phyloP scores from a whole-genome alignment of 805 yeast species.

The Ogataea wickerhamii region DNA sequence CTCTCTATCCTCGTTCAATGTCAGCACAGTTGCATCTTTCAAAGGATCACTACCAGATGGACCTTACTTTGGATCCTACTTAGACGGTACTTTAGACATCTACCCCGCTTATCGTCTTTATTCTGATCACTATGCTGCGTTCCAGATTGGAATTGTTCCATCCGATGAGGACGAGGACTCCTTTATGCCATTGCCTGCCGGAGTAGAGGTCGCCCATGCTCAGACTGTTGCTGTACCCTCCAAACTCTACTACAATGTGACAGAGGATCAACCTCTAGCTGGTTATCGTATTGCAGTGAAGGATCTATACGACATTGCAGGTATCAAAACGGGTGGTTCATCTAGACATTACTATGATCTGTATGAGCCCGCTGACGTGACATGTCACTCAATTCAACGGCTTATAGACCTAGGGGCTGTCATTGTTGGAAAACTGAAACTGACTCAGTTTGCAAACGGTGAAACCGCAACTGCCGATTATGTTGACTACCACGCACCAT shows the following conservation, averaged over 20 bases:
- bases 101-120: slow-evolving; percentile 12
- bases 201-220: slow-evolving; percentile 13
- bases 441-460: slow-evolving; percentile 13
- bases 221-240: slow-evolving; percentile 14
- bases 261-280: slow-evolving; percentile 11
- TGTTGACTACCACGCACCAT: slow-evolving; percentile 14
- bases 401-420: slow-evolving; percentile 12
- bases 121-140: slow-evolving; percentile 9
- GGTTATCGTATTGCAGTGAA: slow-evolving; percentile 13
- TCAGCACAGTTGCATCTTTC: slow-evolving; percentile 2
- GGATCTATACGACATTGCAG: slow-evolving; percentile 10
- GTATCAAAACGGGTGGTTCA: slow-evolving; percentile 11
- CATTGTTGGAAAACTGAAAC: slow-evolving; percentile 11
- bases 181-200: slow-evolving; percentile 11
- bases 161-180: slow-evolving; percentile 6
- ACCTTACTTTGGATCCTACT: slow-evolving; percentile 11
- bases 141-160: slow-evolving; percentile 11
- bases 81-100: slow-evolving; percentile 6
- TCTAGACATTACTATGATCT: slow-evolving; percentile 12
- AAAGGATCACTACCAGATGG: slow-evolving; percentile 5
- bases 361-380: slow-evolving; percentile 7
- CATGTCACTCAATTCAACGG: slow-evolving; percentile 12
- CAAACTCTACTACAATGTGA: slow-evolving; percentile 8
- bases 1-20: slow-evolving; percentile 2
- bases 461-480: slow-evolving; percentile 13